Percentiles rank a stretch among this genome's conserved stretches.
phyloP scores from a whole-genome alignment of 2,329 filamentous ascomycete species.

The Claviceps sp. region DNA sequence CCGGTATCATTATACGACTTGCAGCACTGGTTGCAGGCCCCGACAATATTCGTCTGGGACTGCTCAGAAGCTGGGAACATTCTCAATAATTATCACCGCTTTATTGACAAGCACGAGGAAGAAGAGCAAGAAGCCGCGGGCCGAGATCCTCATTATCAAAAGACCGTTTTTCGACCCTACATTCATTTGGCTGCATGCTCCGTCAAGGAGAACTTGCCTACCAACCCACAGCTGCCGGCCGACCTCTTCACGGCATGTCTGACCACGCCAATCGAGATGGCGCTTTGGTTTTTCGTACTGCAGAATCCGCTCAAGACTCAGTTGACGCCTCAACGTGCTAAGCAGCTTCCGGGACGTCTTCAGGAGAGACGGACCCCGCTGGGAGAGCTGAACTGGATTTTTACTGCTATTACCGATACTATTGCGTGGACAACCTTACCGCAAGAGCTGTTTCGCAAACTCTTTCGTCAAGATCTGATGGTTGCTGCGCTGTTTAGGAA shows the following conservation, averaged over 20 bases:
- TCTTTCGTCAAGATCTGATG: slow-evolving; percentile 96
- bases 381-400: slow-evolving; percentile 97
- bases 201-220: slow-evolving; percentile 83
- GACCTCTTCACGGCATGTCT: slow-evolving; percentile 94
- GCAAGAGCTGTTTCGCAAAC: slow-evolving; percentile 83
- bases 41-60: slow-evolving; percentile 94
- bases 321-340: slow-evolving; percentile 68
- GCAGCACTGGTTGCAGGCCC: slow-evolving; percentile 89
- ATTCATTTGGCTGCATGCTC: slow-evolving; percentile 90
- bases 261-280: slow-evolving; percentile 96
- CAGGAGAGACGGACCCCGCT: slow-evolving; percentile 89
- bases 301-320: slow-evolving; percentile 66
- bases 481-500: slow-evolving; percentile 96
- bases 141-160: slow-evolving; percentile 71
- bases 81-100: slow-evolving; percentile 84
- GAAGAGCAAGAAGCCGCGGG: slow-evolving; percentile 68
- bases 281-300: slow-evolving; percentile 87
- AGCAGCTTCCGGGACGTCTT: slow-evolving; percentile 78
- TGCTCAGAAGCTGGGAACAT: slow-evolving; percentile 96
- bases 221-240: slow-evolving; percentile 82
- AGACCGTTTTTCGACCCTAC: slow-evolving; percentile 54
- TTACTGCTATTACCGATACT: slow-evolving; percentile 96
- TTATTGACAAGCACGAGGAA: slow-evolving; percentile 86
- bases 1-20: slow-evolving; percentile 91
- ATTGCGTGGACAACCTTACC: slow-evolving; percentile 96